Conservation (phyloP, 345 rosid genomes). For the Melaleuca alternifolia region DNA sequence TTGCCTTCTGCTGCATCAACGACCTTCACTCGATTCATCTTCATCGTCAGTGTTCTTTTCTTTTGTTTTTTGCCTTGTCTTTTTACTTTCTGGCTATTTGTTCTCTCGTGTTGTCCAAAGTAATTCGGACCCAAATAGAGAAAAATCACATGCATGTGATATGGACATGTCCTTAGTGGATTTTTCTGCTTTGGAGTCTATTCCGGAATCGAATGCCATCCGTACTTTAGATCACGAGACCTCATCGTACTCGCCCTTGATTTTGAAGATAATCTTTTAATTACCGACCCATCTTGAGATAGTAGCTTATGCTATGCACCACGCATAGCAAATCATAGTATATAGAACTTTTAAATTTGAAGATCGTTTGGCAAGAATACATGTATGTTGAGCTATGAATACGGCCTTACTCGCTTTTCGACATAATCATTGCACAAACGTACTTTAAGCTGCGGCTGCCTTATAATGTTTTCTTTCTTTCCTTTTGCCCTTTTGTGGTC, state of each 20-base stretch:
- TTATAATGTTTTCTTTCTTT: neutral
- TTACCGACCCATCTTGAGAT: neutral
- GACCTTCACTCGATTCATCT: neutral
- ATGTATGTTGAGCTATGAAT: neutral
- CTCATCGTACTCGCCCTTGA: neutral
- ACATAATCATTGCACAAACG: neutral
- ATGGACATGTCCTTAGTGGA: neutral
- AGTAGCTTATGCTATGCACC: neutral
- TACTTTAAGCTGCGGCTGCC: neutral
- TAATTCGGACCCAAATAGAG: neutral
- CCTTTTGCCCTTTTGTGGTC: neutral
- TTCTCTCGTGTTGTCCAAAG: neutral
- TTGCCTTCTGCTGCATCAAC: neutral
- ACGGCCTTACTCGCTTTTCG: neutral
- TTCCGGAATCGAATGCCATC: neutral
- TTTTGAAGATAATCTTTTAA: neutral
- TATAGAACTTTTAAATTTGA: neutral
- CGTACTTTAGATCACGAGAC: neutral
- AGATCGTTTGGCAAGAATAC: neutral
- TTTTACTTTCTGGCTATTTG: neutral
- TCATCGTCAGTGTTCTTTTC: neutral
- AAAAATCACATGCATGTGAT: neutral
- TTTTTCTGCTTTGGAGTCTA: neutral
- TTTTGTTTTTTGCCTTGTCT: neutral
- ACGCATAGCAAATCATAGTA: neutral